phyloP scores from a whole-genome alignment of 148 eudicot species.

The Arbutus unedo region DNA sequence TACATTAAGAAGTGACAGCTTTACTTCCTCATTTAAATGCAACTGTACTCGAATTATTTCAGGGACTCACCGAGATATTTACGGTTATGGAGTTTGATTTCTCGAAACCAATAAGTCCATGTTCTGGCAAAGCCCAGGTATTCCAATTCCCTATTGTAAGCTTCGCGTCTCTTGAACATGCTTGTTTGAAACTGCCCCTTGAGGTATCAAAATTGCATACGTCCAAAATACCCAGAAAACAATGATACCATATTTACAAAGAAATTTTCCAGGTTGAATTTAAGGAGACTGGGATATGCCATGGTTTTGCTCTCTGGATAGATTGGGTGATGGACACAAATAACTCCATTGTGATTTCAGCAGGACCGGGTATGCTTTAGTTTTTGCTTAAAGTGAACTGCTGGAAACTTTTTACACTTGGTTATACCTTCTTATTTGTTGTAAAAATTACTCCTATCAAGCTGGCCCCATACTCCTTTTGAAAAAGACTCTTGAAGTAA shows the following conservation, averaged over 20 bases:
- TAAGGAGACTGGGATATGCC: slow-evolving; percentile 58
- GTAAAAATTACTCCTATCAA: not conserved
- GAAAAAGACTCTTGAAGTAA: not conserved
- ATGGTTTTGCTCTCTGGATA: slow-evolving; percentile 91
- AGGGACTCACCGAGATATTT: slow-evolving; percentile 60
- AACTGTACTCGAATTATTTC: slow-evolving; percentile 13
- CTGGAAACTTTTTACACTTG: not conserved
- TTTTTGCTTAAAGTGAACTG: not conserved
- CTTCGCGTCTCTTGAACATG: not conserved
- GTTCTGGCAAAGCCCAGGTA: slow-evolving; percentile 66
- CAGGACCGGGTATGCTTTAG: slow-evolving; percentile 73
- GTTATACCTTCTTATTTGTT: not conserved
- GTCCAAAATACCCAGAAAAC: too few species aligned
- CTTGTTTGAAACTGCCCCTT: not conserved
- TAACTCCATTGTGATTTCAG: slow-evolving; percentile 43
- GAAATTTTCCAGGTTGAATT: slow-evolving; percentile 52
- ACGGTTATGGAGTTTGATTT: slow-evolving; percentile 81
- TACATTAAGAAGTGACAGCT: not conserved
- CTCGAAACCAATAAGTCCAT: slow-evolving; percentile 49
- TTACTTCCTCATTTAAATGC: not conserved
- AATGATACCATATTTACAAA: too few species aligned
- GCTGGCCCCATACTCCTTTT: not conserved
- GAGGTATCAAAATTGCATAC: not conserved
- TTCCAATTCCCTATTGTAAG: not conserved
- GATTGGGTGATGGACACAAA: slow-evolving; percentile 75